These are phyloP conservation scores for Melastoma malabathricum DNA, from an alignment of 345 rosid species.

Conservation along the genomic window DNA sequence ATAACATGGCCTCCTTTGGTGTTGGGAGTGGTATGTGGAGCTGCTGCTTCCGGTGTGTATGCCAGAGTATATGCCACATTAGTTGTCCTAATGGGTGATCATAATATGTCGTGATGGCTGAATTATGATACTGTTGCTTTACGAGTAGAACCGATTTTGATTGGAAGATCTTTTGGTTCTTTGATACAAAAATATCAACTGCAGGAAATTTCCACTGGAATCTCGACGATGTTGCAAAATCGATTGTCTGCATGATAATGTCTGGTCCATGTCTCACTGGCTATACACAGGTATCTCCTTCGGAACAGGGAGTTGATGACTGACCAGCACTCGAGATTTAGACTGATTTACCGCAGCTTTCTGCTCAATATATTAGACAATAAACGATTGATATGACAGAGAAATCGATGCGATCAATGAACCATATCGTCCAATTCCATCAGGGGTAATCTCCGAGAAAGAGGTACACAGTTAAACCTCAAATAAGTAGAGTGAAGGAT, in stretches of 20 bases:
- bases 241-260: constrained; percentile 88
- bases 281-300: constrained; percentile 68
- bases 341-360: neutral
- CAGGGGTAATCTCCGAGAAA: constrained; percentile 80
- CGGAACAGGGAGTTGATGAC: constrained; percentile 1
- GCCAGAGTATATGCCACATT: neutral
- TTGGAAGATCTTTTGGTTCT: neutral
- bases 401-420: constrained; percentile 96
- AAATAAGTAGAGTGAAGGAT: neutral
- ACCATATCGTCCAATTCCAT: constrained; percentile 96
- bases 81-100: too few relatives aligned
- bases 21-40: constrained; percentile 96
- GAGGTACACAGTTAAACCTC: constrained; percentile 37
- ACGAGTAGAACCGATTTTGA: too few relatives aligned
- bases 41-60: constrained; percentile 88
- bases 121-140: too few relatives aligned
- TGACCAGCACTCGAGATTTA: too few relatives aligned
- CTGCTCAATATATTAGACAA: constrained; percentile 36
- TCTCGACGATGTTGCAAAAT: constrained; percentile 79
- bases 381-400: constrained; percentile 93
- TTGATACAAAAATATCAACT: constrained; percentile 3
- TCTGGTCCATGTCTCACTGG: constrained; percentile 96
- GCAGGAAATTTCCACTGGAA: constrained; percentile 95
- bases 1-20: constrained; percentile 98
- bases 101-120: too few relatives aligned